Conservation (phyloP, 2,329 filamentous ascomycete species). For the Dactylonectria macrodidyma region DNA sequence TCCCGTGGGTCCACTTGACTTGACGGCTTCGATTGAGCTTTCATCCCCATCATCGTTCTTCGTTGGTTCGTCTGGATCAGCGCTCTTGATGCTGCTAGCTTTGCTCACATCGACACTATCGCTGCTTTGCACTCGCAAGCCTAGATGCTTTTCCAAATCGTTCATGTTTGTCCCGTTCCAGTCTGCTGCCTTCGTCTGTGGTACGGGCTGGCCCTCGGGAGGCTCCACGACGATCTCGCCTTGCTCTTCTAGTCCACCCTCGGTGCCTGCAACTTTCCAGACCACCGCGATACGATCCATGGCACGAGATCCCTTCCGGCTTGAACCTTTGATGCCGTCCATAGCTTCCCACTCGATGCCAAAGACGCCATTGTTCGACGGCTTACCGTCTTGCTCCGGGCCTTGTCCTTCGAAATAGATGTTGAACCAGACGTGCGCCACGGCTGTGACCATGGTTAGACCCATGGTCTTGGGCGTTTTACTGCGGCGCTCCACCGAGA, state of each 20-base stretch:
- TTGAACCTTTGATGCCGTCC: constrained; percentile 95
- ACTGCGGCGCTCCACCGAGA: constrained; percentile 90
- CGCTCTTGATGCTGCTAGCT: constrained; percentile 76
- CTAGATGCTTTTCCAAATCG: constrained; percentile 73
- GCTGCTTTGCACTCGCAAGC: constrained; percentile 75
- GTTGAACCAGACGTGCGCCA: constrained; percentile 98
- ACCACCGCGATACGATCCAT: constrained; percentile 89
- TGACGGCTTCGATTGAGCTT: constrained; percentile 52
- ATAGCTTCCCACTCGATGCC: constrained; percentile 76
- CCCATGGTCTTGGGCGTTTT: constrained; percentile 83
- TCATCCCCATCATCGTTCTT: constrained; percentile 38
- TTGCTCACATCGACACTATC: constrained; percentile 78
- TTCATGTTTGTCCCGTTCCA: constrained; percentile 76
- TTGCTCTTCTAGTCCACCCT: constrained; percentile 63
- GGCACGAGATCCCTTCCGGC: constrained; percentile 83
- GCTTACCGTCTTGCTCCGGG: constrained; percentile 75
- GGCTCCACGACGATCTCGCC: constrained; percentile 71
- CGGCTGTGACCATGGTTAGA: constrained; percentile 90
- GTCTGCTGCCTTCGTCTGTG: constrained; percentile 78
- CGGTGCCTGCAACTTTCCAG: constrained; percentile 72
- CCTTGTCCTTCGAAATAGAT: constrained; percentile 89
- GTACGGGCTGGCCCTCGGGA: constrained; percentile 75
- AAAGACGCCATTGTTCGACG: constrained; percentile 77
- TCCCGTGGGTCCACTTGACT: constrained; percentile 54
- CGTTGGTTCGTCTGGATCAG: constrained; percentile 26